Evolutionary conservation across 108 stramenopile species (phyloP).

Genomic region (Chaetoceros tenuissimus): DNA sequence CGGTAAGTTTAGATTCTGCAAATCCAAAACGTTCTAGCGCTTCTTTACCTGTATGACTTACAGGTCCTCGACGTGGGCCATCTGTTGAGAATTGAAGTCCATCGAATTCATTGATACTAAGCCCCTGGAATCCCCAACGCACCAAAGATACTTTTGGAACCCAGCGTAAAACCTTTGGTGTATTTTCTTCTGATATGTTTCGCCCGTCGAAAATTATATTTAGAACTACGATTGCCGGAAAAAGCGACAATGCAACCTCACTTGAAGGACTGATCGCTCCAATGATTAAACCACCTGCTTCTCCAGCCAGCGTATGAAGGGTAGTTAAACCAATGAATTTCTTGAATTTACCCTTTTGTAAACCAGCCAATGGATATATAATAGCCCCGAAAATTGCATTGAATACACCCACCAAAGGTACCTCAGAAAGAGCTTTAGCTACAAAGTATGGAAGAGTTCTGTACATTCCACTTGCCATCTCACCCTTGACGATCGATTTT

Average conservation of each 20-base stretch:
- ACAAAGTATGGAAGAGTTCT: constrained; percentile 85
- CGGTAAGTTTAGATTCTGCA: constrained; percentile 34
- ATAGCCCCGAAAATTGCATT: constrained; percentile 74
- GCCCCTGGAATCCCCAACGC: constrained; percentile 77
- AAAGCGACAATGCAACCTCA: constrained; percentile 72
- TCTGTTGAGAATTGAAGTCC: constrained; percentile 58
- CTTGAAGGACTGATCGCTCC: constrained; percentile 54
- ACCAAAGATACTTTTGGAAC: constrained; percentile 65
- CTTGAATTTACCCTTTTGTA: constrained; percentile 55
- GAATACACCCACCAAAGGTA: constrained; percentile 76
- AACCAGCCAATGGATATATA: constrained; percentile 71
- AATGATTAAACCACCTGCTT: constrained; percentile 65
- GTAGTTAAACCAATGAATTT: constrained; percentile 69
- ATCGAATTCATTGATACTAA: constrained; percentile 81
- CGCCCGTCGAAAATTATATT: constrained; percentile 88
- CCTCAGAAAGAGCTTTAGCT: constrained; percentile 87
- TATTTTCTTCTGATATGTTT: constrained; percentile 80
- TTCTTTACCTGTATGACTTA: constrained; percentile 66
- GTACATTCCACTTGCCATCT: constrained; percentile 70
- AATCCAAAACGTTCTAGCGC: constrained; percentile 73
- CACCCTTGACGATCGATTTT: constrained; percentile 65
- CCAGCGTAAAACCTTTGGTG: constrained; percentile 58
- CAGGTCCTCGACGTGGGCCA: constrained; percentile 72
- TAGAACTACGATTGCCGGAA: constrained; percentile 76
- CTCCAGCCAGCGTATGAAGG: constrained; percentile 64